Base-by-base conservation (phyloP, 805 yeast genomes). In the Hanseniaspora occidentalis region DNA sequence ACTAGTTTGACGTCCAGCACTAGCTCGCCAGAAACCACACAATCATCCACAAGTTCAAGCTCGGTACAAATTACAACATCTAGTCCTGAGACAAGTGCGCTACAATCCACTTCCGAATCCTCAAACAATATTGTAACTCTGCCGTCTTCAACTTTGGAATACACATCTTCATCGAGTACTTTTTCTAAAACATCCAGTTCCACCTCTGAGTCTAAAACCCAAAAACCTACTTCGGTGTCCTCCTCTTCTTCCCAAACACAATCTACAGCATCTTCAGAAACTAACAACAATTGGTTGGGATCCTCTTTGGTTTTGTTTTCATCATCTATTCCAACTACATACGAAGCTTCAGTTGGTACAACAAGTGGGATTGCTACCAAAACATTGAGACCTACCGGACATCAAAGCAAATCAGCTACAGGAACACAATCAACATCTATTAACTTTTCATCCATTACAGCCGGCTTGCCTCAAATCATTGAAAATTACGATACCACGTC, bases 381-480 rank as follows among this genome's bases (percentile, higher is more conserved):
- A 29, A 29, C 33, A n/a, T n/a, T 29, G 29, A 25, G n/a, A 14
- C 18, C 33, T 5, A 13, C 33, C 3, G 33, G 33, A 9, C 8
- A 10, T n/a, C 11, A 19, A 29, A n/a, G 18, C 8, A 14, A 16
- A 16, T n/a, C 33, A 8, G 18, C n/a, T 8, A n/a, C 33, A 9
- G 18, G 33, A 3, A n/a, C 26, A 16, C 13, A 10, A 13, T 16
- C 27, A 20, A n/a, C 14, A 9, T 13, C 37, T 7, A 14, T 31
- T 5, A 27, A 36, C 9, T 13, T 35, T 19, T 9, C 27, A 9
- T 24, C 36, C 3, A n/a, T 50, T 22, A 49, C 61, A 3, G 66
- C 70, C 10, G 61, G 70, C 4, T 62, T 67, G 4, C 67, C 67
- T 11, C 63, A 64, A 17, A 58, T 60, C 3, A 57, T 64, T 31